A percentile compares a stretch with the other conserved stretches of the same genome.
Evolutionary conservation across 2,329 filamentous ascomycete genomes (phyloP).

Genomic region (Nigrospora sphaerica): DNA sequence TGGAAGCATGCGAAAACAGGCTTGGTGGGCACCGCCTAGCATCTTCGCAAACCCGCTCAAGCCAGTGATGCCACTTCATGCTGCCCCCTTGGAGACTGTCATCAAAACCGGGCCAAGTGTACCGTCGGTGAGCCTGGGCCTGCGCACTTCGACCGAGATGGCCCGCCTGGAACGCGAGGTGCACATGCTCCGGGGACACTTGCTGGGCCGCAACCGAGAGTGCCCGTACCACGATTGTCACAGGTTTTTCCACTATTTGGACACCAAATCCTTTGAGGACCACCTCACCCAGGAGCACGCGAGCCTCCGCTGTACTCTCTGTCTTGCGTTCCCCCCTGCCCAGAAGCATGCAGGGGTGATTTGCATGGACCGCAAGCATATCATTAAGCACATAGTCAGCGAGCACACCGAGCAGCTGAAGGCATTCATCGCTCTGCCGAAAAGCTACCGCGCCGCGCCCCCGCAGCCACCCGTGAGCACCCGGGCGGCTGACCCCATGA

Average conservation of each 20-base stretch:
- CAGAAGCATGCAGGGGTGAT: not conserved
- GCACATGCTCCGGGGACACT: slow-evolving; percentile 23
- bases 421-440: not conserved
- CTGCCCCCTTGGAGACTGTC: slow-evolving; percentile 26
- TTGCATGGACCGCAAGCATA: slow-evolving; percentile 2
- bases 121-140: slow-evolving; percentile 27
- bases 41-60: slow-evolving; percentile 22
- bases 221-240: slow-evolving; percentile 32
- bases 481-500: not conserved
- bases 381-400: not conserved
- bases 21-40: slow-evolving; percentile 18
- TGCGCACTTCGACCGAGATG: slow-evolving; percentile 34
- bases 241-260: slow-evolving; percentile 21
- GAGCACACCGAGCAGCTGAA: not conserved
- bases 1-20: slow-evolving; percentile 16
- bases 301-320: slow-evolving; percentile 18
- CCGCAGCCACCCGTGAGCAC: not conserved
- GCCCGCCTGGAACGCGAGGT: slow-evolving; percentile 26
- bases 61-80: slow-evolving; percentile 27
- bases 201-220: slow-evolving; percentile 24
- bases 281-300: slow-evolving; percentile 29
- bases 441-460: not conserved
- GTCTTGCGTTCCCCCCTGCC: not conserved
- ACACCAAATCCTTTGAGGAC: slow-evolving; percentile 20
- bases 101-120: slow-evolving; percentile 24